Conservation (phyloP, 1,284 basidiomycete species). For the Entoloma clypeatum region DNA sequence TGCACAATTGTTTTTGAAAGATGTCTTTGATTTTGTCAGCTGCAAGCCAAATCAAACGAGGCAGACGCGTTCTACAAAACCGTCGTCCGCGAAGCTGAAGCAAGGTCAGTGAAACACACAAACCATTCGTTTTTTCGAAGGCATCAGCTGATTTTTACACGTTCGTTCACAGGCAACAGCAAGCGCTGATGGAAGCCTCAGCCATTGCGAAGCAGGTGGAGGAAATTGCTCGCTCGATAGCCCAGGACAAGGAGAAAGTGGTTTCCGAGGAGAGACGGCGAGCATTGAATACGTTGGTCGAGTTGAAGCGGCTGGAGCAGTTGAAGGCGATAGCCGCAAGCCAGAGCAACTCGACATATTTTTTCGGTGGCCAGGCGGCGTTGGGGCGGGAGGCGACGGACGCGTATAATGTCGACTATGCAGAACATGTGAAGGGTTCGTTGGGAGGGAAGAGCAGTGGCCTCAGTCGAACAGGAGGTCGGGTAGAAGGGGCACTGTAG, state of each 20-base stretch:
- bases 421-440: constrained; percentile 41
- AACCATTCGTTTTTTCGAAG: too few relatives aligned
- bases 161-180: constrained; percentile 33
- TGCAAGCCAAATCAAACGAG: constrained; percentile 43
- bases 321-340: constrained; percentile 47
- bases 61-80: constrained; percentile 44
- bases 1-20: not conserved
- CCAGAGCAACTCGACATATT: constrained; percentile 48
- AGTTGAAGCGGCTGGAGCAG: constrained; percentile 46
- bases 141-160: too few relatives aligned
- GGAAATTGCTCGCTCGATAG: constrained; percentile 37
- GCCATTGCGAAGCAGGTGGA: constrained; percentile 47
- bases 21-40: constrained; percentile 22
- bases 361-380: constrained; percentile 45
- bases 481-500: constrained; percentile 8
- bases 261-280: constrained; percentile 31
- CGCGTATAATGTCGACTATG: constrained; percentile 44
- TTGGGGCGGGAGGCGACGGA: constrained; percentile 34
- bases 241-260: constrained; percentile 23
- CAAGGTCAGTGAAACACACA: constrained; percentile 24
- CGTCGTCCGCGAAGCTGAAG: constrained; percentile 41
- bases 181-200: constrained; percentile 44
- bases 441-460: constrained; percentile 21
- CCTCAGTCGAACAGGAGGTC: too few relatives aligned
- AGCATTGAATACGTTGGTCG: constrained; percentile 41